Conservation (phyloP, 2,329 filamentous ascomycete genomes). For the Ascochyta koolunga region DNA sequence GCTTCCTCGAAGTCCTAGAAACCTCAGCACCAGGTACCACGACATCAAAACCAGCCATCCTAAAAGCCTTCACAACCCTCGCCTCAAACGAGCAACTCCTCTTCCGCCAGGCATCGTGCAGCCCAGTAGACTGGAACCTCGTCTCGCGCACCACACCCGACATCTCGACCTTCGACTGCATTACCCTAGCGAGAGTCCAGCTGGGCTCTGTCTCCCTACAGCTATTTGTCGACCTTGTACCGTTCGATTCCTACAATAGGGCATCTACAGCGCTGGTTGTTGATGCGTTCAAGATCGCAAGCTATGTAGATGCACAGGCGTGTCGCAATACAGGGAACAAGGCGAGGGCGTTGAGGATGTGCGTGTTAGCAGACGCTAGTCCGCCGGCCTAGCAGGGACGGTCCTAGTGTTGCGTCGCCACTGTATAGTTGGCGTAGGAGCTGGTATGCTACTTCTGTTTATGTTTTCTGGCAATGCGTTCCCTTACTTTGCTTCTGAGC, state of each 20-base stretch:
- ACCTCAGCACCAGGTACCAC: constrained; percentile 22
- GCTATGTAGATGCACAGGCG: constrained; percentile 32
- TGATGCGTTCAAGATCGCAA: constrained; percentile 37
- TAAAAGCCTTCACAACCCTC: constrained; percentile 33
- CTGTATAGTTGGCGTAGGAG: too few relatives aligned
- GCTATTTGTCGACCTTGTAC: constrained; percentile 34
- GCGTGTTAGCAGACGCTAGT: constrained; percentile 17
- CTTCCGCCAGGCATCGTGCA: constrained; percentile 31
- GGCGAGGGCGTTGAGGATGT: constrained; percentile 33
- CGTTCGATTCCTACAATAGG: constrained; percentile 29
- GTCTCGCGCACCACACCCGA: constrained; percentile 32
- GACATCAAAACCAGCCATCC: constrained; percentile 27
- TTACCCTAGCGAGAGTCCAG: constrained; percentile 32
- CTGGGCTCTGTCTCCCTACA: constrained; percentile 36
- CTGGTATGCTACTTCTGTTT: too few relatives aligned
- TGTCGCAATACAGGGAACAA: constrained; percentile 24
- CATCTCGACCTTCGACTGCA: constrained; percentile 26
- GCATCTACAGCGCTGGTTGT: constrained; percentile 28
- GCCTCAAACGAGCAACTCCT: constrained; percentile 36
- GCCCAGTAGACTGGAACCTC: constrained; percentile 33
- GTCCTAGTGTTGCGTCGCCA: too few relatives aligned
- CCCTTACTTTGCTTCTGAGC: too few relatives aligned
- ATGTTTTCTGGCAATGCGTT: too few relatives aligned
- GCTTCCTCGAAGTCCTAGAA: constrained; percentile 38
- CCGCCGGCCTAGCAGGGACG: too few relatives aligned